Evolutionary conservation across 2,329 filamentous ascomycete genomes (phyloP), one percentile per base, ranked within the genome.

Genomic region (Botrytis cinerea): DNA sequence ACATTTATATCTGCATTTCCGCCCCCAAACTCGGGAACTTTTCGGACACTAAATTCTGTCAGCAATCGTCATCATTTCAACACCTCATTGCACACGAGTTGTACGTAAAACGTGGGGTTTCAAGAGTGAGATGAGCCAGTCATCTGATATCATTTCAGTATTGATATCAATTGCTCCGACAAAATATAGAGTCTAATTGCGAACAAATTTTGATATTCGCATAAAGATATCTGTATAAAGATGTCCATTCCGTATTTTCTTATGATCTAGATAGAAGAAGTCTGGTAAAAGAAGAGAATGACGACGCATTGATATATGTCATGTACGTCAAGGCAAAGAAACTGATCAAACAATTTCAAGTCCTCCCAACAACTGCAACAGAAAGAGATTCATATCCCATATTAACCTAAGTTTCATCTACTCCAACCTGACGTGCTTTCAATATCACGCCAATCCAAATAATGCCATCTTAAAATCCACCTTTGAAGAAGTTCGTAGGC

Each of bases 301-400:
- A 69, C 35, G 32, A 57, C 18, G 48, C 25, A 69, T 43, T 68
- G 20, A 43, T 69, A 32, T 32, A 16, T 32, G 5, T 43, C 35
- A 54, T 57, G 16, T 68, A 43, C 38, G 16, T 69, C 18, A 69
- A 45, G 2, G 18, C 18, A 40, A 57, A 57, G 18, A 5, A 10
- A 40, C 1, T 57, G 48, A 43, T 10, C n/a, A 32, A 68, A 57
- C 18, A 57, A 7, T 38, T 8, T 2, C 40, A 28, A 43, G 2
- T 20, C n/a, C 20, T 57, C n/a, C 35, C 0, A 5, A 32, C 14
- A 43, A 57, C 18, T 57, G 43, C 48, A 18, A 45, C n/a, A 25
- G 48, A 69, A 69, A 69, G 48, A 32, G 38, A 69, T 57, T 25
- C 38, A 69, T 32, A 22, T 57, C 28, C 35, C 35, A 45, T 57